phyloP scores from a whole-genome alignment of 2,329 filamentous ascomycete genomes.

The Chaetomiaceae sp. region DNA sequence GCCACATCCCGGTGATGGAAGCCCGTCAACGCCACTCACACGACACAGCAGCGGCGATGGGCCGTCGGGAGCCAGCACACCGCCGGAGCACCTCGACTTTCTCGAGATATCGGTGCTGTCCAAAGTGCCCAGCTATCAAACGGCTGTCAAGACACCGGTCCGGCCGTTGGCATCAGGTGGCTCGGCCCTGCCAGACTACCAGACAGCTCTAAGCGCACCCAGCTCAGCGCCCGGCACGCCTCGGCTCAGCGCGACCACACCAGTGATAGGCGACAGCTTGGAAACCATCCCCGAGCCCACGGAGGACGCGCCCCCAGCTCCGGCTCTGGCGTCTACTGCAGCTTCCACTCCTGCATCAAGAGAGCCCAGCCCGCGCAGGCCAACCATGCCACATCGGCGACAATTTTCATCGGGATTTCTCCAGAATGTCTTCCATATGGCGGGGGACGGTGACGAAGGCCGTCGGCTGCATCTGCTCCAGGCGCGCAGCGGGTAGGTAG shows the following conservation, averaged over 20 bases:
- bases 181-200: conserved; percentile 60
- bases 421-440: conserved; percentile 20
- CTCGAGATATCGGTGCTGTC: conserved; percentile 61
- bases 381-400: conserved; percentile 23
- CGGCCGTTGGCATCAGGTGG: conserved; percentile 49
- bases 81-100: conserved; percentile 53
- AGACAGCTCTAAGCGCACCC: conserved; percentile 54
- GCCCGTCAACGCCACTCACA: conserved; percentile 44
- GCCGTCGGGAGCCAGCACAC: conserved; percentile 49
- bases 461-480: conserved; percentile 36
- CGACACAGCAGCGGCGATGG: conserved; percentile 51
- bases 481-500: conserved; percentile 33
- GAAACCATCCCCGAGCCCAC: conserved; percentile 30
- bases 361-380: conserved; percentile 22
- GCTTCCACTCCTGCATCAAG: conserved; percentile 11
- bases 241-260: conserved; percentile 31
- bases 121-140: conserved; percentile 73
- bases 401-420: conserved; percentile 27
- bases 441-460: conserved; percentile 32
- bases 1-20: conserved; percentile 34
- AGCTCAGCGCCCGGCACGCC: conserved; percentile 49
- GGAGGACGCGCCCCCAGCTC: not conserved
- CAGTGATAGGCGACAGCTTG: conserved; percentile 31
- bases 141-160: conserved; percentile 63
- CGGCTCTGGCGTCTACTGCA: not conserved